Evolutionary conservation across 768 basidiomycete genomes (phyloP), one percentile per base, ranked within the genome.

Genomic region (Cytidiella melzeri): DNA sequence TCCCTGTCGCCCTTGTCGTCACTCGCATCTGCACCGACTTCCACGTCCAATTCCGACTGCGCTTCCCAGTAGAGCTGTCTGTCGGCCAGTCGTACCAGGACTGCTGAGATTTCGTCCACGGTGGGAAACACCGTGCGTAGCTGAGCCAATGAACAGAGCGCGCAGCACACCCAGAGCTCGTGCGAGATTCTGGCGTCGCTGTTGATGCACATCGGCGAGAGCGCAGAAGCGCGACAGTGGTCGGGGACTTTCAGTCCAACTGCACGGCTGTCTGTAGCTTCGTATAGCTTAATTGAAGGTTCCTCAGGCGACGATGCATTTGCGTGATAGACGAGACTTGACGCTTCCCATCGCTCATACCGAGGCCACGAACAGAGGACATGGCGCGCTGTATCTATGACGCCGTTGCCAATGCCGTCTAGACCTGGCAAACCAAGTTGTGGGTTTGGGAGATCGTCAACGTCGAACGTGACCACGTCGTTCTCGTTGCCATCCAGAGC

Each of bases 401-500:
- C 21, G 15, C 7, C 27, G 47, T 23, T 28, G 38, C 41, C 26
- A 19, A 41, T 21, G 20, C 43, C 30, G 19, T 15, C 15, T 40
- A 41, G 25, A n/a, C 48, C 19, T 5, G 30, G 42, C 19, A 25
- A 41, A 12, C 28, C 38, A 10, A 25, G 44, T 19, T 39, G 21
- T 4, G 45, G 3, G 18, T 39, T 20, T 1, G 19, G 53, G 12
- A 45, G 12, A 39, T 51, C 50, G 10, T 52, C 43, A 47, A 52
- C 42, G 12, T 48, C 55, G 49, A 57, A 60, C 3, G 56, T 53
- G 11, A 64, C 49, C 20, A 51, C 25, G 41, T 73, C 70, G 44
- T 58, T 54, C 43, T 66, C 66, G 52, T 69, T 70, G 12, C 62
- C 69, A 15, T 72, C 71, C 28, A 73, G 61, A 26, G 58, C 36